Conservation (phyloP, 1,139 yeast species). For the Nadsonia commutata region DNA sequence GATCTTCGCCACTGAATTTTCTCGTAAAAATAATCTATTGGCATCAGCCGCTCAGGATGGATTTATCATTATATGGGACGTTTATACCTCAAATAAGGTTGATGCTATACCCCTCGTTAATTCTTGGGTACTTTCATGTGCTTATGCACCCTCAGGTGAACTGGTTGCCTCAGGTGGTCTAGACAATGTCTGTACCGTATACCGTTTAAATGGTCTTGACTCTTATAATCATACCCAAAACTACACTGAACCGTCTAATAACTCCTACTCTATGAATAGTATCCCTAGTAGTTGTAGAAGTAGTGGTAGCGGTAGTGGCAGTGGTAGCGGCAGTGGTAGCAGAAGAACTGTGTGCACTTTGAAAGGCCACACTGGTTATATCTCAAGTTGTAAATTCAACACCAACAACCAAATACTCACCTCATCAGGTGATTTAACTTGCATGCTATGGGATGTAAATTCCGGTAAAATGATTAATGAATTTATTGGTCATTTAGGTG, state of each 20-base stretch:
- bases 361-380: constrained; percentile 73
- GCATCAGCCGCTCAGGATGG: constrained; percentile 83
- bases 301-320: background rate
- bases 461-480: constrained; percentile 41
- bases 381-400: constrained; percentile 59
- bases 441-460: constrained; percentile 66
- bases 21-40: constrained; percentile 40
- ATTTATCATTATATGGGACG: constrained; percentile 71
- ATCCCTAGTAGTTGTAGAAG: background rate
- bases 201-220: constrained; percentile 22
- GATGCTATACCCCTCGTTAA: constrained; percentile 44
- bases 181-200: constrained; percentile 64
- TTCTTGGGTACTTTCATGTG: constrained; percentile 70
- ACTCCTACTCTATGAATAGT: background rate
- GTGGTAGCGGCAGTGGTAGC: background rate
- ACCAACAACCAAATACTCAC: constrained; percentile 45
- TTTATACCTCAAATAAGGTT: constrained; percentile 54
- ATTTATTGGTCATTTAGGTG: constrained; percentile 68
- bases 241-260: background rate
- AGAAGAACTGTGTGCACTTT: constrained; percentile 26
- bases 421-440: constrained; percentile 73
- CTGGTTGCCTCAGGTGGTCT: constrained; percentile 72
- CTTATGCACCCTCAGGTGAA: constrained; percentile 49
- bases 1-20: constrained; percentile 2
- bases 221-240: constrained; percentile 1